Conservation (phyloP, 805 yeast genomes). For the Wickerhamomyces strasburgensis region DNA sequence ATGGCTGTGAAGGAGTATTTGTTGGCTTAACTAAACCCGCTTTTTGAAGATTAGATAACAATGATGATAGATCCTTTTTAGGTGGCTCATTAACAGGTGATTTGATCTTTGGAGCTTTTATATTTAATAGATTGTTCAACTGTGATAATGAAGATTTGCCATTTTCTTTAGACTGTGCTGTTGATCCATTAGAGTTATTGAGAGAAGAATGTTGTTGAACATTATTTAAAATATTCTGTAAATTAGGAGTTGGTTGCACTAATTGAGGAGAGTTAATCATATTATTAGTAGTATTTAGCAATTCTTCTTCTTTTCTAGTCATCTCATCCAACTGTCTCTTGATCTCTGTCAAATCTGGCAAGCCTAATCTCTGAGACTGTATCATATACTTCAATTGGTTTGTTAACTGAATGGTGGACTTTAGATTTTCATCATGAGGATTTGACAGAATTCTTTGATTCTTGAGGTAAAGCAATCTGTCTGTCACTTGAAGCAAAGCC, state of each 20-base stretch:
- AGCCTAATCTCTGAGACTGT: conserved; percentile 29
- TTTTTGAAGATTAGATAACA: conserved; percentile 16
- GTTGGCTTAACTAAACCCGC: conserved; percentile 19
- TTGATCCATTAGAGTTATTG: no score
- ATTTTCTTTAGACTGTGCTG: background rate
- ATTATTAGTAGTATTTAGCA: conserved; percentile 26
- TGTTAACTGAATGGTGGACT: conserved; percentile 29
- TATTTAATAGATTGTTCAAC: conserved; percentile 17
- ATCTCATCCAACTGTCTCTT: conserved; percentile 34
- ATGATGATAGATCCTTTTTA: conserved; percentile 14
- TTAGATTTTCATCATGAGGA: conserved; percentile 27
- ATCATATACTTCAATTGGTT: conserved; percentile 32
- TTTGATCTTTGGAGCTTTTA: conserved; percentile 9
- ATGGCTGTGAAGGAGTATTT: background rate
- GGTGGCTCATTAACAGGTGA: conserved; percentile 4
- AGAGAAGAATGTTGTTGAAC: conserved; percentile 1
- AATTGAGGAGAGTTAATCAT: conserved; percentile 9
- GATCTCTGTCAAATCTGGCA: conserved; percentile 28
- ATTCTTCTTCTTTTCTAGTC: conserved; percentile 34
- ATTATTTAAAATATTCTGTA: conserved; percentile 3
- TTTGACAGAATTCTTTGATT: conserved; percentile 27
- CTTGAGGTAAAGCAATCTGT: conserved; percentile 30
- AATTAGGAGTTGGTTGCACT: conserved; percentile 13
- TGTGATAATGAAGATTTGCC: conserved; percentile 15
- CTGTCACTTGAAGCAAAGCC: conserved; percentile 30